phyloP scores from a whole-genome alignment of 176 grass and related monocot species.

The Zea mays region DNA sequence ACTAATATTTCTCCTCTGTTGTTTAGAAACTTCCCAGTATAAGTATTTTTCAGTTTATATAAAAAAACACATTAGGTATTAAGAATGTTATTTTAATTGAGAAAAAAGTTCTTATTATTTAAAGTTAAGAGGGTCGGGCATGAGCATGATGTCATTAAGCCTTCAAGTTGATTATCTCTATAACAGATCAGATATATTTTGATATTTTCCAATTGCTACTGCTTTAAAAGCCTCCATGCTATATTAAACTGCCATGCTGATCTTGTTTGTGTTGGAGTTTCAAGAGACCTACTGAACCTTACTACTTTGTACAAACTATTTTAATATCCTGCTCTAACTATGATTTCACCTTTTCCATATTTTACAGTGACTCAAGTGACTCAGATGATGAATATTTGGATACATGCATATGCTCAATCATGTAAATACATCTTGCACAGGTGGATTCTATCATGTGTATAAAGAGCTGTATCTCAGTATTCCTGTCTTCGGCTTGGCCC shows the following conservation, averaged over 20 bases:
- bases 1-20: conserved; percentile 1
- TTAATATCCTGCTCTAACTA: conserved; percentile 15
- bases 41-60: not conserved
- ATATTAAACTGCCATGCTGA: not conserved
- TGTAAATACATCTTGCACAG: conserved; percentile 57
- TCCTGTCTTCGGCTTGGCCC: conserved; percentile 27
- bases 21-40: not conserved
- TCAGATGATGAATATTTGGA: conserved; percentile 78
- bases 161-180: not conserved
- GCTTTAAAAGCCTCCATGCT: not conserved
- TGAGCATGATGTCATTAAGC: not conserved
- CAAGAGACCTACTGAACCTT: not conserved
- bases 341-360: not conserved
- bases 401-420: conserved; percentile 73
- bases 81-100: conserved; percentile 2
- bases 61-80: not conserved
- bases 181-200: conserved; percentile 8
- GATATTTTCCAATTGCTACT: not conserved
- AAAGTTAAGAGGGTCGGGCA: not conserved
- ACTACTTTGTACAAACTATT: not conserved
- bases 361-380: conserved; percentile 70
- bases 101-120: no score
- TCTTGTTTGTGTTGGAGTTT: not conserved
- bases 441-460: conserved; percentile 36
- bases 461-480: conserved; percentile 31